Evolutionary conservation across 225 moss, liverwort and hornwort species (phyloP), one percentile per base, ranked within the genome.

Genomic region (Pseudisothecium myosuroides): DNA sequence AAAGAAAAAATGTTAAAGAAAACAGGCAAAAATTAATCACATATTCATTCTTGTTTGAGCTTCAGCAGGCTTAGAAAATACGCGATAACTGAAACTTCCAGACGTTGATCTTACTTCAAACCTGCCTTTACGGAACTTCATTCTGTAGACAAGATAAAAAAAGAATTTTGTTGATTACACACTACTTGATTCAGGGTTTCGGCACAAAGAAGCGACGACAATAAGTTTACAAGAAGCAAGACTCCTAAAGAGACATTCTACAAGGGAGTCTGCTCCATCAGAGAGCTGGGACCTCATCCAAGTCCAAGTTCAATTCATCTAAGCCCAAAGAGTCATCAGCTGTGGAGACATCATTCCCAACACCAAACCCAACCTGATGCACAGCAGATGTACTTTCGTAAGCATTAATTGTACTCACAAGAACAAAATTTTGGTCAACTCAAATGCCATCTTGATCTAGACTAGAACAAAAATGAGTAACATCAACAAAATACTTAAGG

Each of bases 231-330:
- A 75, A 37, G 50, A 66, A 89, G 83, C 36, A 50, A 34, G 22
- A 91, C 77, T 86, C 68, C 76, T 68, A 76, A 72, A 45, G 71
- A 76, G 71, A 32, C 56, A 76, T 77, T 71, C 90, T 72, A 69
- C 26, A 59, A 59, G 73, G 66, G 29, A 74, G 23, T 76, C 45
- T 81, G 84, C 66, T 91, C 85, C 60, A 73, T 91, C 63, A 94
- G 94, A 94, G 94, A 82, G 93, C 93, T 63, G 96, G 94, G 47
- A 96, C 90, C 83, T 98, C 98, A 47, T 96, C 98, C 84, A 96
- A 90, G 67, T 92, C 89, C 86, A 90, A 90, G 71, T 95, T 95
- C 85, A 98, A 90, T 37, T 93, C 97, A 87, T 96, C 95, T 90
- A 98, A 93, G 63, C 97, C 97, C 80, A 98, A 81, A 41, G 96